Evolutionary conservation across 352 stramenopile species (phyloP).

Genomic region (Thalassiosira exigua): DNA sequence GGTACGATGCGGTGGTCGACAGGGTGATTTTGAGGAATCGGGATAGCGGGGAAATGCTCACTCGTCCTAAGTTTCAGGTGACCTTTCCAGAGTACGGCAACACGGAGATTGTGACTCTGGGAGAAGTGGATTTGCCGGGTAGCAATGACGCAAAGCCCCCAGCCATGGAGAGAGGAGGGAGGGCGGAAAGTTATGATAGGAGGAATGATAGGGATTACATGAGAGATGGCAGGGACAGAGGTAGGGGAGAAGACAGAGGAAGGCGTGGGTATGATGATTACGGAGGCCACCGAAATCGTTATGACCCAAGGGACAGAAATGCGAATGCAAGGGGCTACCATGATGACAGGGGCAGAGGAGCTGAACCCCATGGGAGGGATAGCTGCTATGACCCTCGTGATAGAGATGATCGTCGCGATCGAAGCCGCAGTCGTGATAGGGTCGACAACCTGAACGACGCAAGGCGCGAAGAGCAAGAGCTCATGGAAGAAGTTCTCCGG

Average conservation of each 20-base stretch:
- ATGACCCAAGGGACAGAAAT: too few relatives aligned
- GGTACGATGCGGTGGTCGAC: constrained; percentile 97
- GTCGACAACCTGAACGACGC: constrained; percentile 2
- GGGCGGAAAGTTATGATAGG: constrained; percentile 1
- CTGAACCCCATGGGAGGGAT: too few relatives aligned
- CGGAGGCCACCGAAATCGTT: constrained; percentile 10
- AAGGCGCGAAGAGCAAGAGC: constrained; percentile 76
- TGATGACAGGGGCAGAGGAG: constrained; percentile 4
- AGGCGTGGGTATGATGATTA: constrained; percentile 24
- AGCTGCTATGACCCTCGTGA: too few relatives aligned
- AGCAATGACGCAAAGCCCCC: constrained; percentile 4
- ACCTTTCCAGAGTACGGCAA: constrained; percentile 98
- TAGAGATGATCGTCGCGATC: constrained; percentile 33
- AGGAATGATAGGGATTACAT: constrained; percentile 43
- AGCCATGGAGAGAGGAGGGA: neutral
- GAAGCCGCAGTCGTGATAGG: constrained; percentile 34
- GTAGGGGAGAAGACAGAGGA: constrained; percentile 53
- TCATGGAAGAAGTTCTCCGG: constrained; percentile 91
- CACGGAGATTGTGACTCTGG: constrained; percentile 91
- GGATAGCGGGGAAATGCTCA: constrained; percentile 51
- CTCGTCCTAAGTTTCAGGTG: constrained; percentile 85
- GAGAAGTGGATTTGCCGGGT: constrained; percentile 91
- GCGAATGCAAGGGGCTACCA: too few relatives aligned
- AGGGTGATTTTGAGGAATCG: constrained; percentile 87
- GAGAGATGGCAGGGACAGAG: constrained; percentile 51